Evolutionary conservation across 306 rosid genomes (phyloP).

Genomic region (Trichosanthes cucumerina): DNA sequence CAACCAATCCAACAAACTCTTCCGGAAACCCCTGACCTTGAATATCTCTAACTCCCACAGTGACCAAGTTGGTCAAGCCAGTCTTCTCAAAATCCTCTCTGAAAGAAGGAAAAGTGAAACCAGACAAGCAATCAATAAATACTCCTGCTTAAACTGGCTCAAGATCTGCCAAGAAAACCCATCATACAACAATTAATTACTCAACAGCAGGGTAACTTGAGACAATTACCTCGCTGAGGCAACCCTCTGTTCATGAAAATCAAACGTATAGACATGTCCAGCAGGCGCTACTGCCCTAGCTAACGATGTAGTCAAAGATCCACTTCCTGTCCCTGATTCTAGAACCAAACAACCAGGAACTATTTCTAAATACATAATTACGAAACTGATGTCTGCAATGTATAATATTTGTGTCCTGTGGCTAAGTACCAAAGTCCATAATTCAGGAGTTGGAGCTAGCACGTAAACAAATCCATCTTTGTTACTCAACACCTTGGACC

Average conservation of each 20-base stretch:
- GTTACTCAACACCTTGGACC: conserved; percentile 66
- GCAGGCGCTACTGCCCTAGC: conserved; percentile 69
- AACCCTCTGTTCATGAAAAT: conserved; percentile 86
- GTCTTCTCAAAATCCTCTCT: conserved; percentile 88
- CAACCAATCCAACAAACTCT: conserved; percentile 19
- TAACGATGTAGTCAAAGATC: conserved; percentile 81
- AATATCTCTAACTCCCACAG: conserved; percentile 67
- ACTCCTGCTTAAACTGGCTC: background rate
- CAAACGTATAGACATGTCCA: conserved; percentile 73
- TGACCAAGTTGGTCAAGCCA: conserved; percentile 56
- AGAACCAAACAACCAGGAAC: conserved; percentile 79
- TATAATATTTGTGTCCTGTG: conserved; percentile 90
- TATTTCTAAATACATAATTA: conserved; percentile 67
- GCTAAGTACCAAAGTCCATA: conserved; percentile 79
- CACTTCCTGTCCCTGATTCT: conserved; percentile 92
- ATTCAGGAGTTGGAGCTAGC: conserved; percentile 79
- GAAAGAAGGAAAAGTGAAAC: background rate
- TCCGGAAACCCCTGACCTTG: conserved; percentile 80
- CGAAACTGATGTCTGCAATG: conserved; percentile 76
- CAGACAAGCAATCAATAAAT: background rate
- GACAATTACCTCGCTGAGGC: conserved; percentile 60
- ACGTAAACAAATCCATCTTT: conserved; percentile 75
- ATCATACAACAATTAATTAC: background rate
- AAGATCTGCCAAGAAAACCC: background rate
- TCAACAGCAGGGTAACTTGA: background rate